Base-by-base conservation (phyloP, 441 rosid species). In the Populus trichocarpa region DNA sequence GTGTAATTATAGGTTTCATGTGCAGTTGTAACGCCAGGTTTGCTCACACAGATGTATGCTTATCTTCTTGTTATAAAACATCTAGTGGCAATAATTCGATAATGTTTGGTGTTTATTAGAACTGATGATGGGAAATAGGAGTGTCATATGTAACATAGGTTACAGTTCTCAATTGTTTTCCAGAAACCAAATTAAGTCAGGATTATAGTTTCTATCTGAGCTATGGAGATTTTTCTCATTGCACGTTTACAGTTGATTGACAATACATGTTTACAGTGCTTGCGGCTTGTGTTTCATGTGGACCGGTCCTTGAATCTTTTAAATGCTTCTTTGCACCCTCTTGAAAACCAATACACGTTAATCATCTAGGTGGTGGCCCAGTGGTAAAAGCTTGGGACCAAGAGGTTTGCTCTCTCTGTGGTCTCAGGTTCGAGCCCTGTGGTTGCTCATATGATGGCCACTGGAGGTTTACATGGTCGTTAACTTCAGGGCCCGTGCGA, bases 81-180 rank as follows among this genome's bases (percentile, higher is more conserved):
- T 20, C 16, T 32, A 28, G 71, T 28, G 79, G 61, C 42, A 79
- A 82, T 82, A 81, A 81, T 78, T 69, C 53, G 80, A 64, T 80
- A 25, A 38, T 33, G 73, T 32, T 80, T 70, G 77, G 73, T 75
- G 74, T 28, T 66, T 53, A 35, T 71, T 76, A 78, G 82, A 76
- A 74, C 36, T 38, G 71, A 71, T 57, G 40, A 68, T 76, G 25
- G 77, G 67, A 72, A 79, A 35, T 72, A 70, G 78, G n/a, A 72
- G 69, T 75, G 59, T n/a, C 8, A 76, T 63, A 23, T 82, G 80
- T 80, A 80, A 77, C 80, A 80, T 76, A 85, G 83, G 71, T 66
- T 63, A 67, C 66, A 63, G 66, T 63, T 10, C 28, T 63, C 66
- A 63, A 23, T 63, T 22, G 66, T 63, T 9, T 63, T 22, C 66